Base-by-base conservation (phyloP, 2,329 filamentous ascomycete genomes). In the Beauveria sp. region DNA sequence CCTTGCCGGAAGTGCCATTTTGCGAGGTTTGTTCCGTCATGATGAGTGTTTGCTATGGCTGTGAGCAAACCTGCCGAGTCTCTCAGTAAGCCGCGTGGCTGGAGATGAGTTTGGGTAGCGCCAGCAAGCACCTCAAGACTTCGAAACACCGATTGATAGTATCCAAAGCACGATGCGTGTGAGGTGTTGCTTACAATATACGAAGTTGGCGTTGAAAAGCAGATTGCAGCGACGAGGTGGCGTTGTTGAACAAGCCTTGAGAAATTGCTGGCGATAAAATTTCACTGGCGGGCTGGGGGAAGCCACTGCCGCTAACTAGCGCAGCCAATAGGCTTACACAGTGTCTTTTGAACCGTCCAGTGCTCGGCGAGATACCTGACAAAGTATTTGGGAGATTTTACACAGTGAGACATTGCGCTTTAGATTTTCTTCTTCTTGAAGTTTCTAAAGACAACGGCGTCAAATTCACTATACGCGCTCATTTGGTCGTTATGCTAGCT, bases 11-110 rank as follows among this genome's bases (percentile, higher is more conserved):
- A 20, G 7, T 66, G 26, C 40, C 57, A 28, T 59, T 59, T 37
- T 53, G 40, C 40, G 46, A 28, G 20, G 57, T 34, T 51, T 69
- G 63, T 24, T 70, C 67, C 61, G 66, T 59, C 73, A 75, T 75
- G 47, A 9, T 63, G 47, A 34, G 51, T 6, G 24, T 22, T 47
- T 26, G 37, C 18, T 48, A 8, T 26, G 5, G 34, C 5, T 20
- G 47, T 8, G 14, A 18, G 30, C 22, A 22, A 30, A 24, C 18
- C 3, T 30, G 43, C 41, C 44, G 34, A 22, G 24, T 26, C 16
- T 50, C 20, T 50, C 20, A 51, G 22, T 30, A 18, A 20, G 22
- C 34, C 18, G 34, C n/a, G 18, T 24, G 37, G 18, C 47, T 34
- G n/a, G 5, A 14, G 20, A 9, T 9, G 18, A 44, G 9, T 40